Conservation (phyloP, 352 stramenopile genomes). For the Phytophthora boehmeriae region DNA sequence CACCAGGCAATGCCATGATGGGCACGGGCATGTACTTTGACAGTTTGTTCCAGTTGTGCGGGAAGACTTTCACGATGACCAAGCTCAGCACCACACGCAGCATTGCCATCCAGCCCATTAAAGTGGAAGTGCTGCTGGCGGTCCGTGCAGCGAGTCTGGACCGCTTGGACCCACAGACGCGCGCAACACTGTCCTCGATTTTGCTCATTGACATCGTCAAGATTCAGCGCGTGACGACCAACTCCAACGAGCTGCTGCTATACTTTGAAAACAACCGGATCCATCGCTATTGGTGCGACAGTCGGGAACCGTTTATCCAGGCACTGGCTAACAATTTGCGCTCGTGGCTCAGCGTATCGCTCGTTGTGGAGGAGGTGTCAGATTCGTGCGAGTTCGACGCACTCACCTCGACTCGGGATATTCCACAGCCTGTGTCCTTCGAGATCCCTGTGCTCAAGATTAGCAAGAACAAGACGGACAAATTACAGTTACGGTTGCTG, state of each 20-base stretch:
- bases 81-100: conserved; percentile 86
- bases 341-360: conserved; percentile 81
- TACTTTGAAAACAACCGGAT: conserved; percentile 90
- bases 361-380: conserved; percentile 85
- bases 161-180: conserved; percentile 67
- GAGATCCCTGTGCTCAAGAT: conserved; percentile 88
- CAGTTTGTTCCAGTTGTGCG: conserved; percentile 85
- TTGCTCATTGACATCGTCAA: conserved; percentile 90
- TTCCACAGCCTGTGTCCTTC: conserved; percentile 81
- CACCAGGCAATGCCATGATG: conserved; percentile 19
- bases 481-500: conserved; percentile 75
- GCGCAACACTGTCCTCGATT: conserved; percentile 79
- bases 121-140: conserved; percentile 73
- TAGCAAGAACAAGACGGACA: conserved; percentile 78
- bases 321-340: conserved; percentile 87
- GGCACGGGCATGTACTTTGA: conserved; percentile 88
- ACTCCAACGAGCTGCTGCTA: conserved; percentile 82
- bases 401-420: conserved; percentile 75
- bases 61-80: conserved; percentile 85
- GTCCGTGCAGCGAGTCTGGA: conserved; percentile 83
- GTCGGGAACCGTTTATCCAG: conserved; percentile 87
- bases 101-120: conserved; percentile 67
- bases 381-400: conserved; percentile 87
- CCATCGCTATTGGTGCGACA: conserved; percentile 88
- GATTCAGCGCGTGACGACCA: conserved; percentile 84